A percentile compares a stretch with the other conserved stretches of the same genome.
These are phyloP conservation scores for Wickerhamomyces ciferrii DNA, from an alignment of 805 yeast genomes.

Conservation along the genomic window DNA sequence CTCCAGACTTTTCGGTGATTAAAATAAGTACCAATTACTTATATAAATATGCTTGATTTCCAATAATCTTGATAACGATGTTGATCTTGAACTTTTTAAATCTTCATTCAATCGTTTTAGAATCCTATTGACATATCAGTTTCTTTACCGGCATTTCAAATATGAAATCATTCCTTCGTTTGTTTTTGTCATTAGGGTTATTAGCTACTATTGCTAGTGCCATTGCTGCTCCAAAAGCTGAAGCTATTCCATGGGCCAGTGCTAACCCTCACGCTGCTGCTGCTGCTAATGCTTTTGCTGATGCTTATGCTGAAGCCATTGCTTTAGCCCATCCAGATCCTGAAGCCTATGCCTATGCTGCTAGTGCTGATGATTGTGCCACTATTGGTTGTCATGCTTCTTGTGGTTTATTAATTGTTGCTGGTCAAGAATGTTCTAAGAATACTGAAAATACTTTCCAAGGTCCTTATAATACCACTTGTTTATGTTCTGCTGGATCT, in stretches of 20 bases:
- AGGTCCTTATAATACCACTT: constrained; percentile 5
- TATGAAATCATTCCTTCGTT: background rate
- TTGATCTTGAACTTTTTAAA: no score
- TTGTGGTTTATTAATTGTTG: constrained; percentile 25
- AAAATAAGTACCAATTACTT: background rate
- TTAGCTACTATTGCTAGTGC: background rate
- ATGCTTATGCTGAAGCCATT: constrained; percentile 2
- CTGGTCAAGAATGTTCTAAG: constrained; percentile 22
- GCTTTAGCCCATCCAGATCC: constrained; percentile 7
- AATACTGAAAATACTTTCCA: constrained; percentile 11
- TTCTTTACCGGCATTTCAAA: background rate
- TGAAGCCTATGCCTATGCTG: constrained; percentile 16
- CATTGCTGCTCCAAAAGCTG: background rate
- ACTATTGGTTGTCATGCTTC: constrained; percentile 21
- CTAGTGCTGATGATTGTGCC: constrained; percentile 7
- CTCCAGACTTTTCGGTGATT: background rate
- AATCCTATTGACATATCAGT: background rate
- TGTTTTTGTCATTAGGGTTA: background rate
- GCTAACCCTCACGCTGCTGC: background rate
- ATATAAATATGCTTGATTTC: background rate
- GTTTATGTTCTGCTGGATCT: constrained; percentile 11
- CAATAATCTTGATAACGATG: no score
- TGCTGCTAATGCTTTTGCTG: constrained; percentile 1
- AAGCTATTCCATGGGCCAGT: background rate
- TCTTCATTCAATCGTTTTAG: background rate